Evolutionary conservation across 176 grass and related monocot species (phyloP).

Genomic region (Eleusine indica): DNA sequence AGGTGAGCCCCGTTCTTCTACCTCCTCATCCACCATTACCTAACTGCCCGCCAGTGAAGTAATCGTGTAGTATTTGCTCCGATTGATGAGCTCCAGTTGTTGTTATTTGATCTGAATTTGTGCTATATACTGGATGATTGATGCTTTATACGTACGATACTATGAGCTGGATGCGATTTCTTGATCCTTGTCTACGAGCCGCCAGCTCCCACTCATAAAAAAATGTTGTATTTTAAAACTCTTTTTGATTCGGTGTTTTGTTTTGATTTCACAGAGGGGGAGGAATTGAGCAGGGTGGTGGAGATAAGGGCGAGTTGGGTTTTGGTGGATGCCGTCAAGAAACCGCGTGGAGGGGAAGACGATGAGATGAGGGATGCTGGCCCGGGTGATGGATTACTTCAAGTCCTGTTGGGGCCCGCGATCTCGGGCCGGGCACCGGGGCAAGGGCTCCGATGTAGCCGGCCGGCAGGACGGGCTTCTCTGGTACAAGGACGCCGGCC

Average conservation of each 20-base stretch:
- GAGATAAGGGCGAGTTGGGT: slow-evolving; percentile 22
- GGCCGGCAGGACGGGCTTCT: slow-evolving; percentile 77
- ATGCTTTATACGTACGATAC: neutral
- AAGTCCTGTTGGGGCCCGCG: slow-evolving; percentile 71
- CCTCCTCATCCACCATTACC: slow-evolving; percentile 43
- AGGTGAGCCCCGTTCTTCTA: slow-evolving; percentile 43
- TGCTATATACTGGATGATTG: neutral
- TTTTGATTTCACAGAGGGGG: neutral
- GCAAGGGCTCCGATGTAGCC: slow-evolving; percentile 51
- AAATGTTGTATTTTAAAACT: neutral
- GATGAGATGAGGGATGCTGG: slow-evolving; percentile 71
- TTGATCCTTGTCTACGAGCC: slow-evolving; percentile 35
- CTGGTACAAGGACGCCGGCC: slow-evolving; percentile 85
- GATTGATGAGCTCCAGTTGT: slow-evolving; percentile 19
- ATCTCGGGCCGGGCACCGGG: slow-evolving; percentile 37
- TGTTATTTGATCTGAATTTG: slow-evolving; percentile 41
- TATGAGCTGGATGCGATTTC: slow-evolving; percentile 1
- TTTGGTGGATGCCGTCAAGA: slow-evolving; percentile 38
- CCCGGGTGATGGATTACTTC: slow-evolving; percentile 67
- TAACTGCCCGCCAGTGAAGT: neutral
- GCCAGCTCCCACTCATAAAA: neutral
- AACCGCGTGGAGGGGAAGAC: slow-evolving; percentile 43
- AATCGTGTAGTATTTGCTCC: slow-evolving; percentile 5
- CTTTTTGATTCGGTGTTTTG: slow-evolving; percentile 24
- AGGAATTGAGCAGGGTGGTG: slow-evolving; percentile 7